Percentiles rank a stretch among this genome's conserved stretches.
Conservation (phyloP, 225 moss, liverwort and hornwort genomes). For the Pleurozium schreberi region DNA sequence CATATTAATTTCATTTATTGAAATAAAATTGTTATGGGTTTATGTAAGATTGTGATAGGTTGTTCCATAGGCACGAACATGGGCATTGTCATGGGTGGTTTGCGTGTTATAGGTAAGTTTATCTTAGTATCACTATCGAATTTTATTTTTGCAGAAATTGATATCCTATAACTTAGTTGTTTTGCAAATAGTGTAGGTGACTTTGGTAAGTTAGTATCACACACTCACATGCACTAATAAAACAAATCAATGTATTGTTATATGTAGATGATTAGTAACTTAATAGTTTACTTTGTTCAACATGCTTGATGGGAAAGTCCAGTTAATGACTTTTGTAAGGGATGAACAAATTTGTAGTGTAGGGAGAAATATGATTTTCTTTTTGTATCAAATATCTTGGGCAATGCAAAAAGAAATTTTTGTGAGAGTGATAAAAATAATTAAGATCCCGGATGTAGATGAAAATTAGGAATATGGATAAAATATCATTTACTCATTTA, state of each 20-base stretch:
- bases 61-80: too few relatives aligned
- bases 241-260: accelerated
- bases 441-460: too few relatives aligned
- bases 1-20: neutral
- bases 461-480: too few relatives aligned
- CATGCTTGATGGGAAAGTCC: neutral
- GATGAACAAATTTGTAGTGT: too few relatives aligned
- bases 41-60: neutral
- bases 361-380: too few relatives aligned
- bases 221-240: neutral
- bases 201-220: neutral
- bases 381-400: too few relatives aligned
- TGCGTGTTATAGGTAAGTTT: neutral
- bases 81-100: too few relatives aligned
- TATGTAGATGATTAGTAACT: neutral
- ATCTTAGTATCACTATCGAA: too few relatives aligned
- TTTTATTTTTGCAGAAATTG: neutral
- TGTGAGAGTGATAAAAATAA: too few relatives aligned
- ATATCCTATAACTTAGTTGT: neutral
- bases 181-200: neutral
- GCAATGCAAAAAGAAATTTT: too few relatives aligned
- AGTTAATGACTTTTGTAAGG: neutral
- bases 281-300: neutral
- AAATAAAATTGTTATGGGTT: neutral
- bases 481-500: too few relatives aligned